phyloP scores from a whole-genome alignment of 2,329 filamentous ascomycete genomes.

The Fusarium acutatum region DNA sequence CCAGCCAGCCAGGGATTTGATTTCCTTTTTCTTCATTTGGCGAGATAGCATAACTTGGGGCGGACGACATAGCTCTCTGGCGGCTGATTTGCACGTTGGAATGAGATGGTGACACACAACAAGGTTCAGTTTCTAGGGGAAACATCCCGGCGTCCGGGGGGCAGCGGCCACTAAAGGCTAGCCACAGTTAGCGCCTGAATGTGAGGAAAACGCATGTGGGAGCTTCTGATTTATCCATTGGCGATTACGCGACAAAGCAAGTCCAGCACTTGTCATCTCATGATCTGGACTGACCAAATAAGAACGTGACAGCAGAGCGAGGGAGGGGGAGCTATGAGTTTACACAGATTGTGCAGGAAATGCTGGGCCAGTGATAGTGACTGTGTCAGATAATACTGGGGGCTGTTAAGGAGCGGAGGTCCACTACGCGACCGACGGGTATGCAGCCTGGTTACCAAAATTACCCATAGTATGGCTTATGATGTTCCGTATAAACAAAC shows the following conservation, averaged over 20 bases:
- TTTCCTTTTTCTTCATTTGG: conserved; percentile 19
- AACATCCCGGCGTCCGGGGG: conserved; percentile 20
- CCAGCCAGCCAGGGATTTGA: conserved; percentile 18
- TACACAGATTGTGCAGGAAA: neutral
- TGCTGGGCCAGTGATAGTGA: conserved; percentile 13
- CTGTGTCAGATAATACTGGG: conserved; percentile 11
- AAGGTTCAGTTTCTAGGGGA: conserved; percentile 22
- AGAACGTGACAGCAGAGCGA: conserved; percentile 24
- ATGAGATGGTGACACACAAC: neutral
- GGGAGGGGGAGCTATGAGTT: conserved; percentile 10
- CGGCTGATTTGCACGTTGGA: conserved; percentile 16
- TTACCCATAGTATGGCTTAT: neutral
- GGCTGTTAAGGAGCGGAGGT: conserved; percentile 7
- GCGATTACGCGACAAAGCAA: neutral
- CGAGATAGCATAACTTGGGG: neutral
- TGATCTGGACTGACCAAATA: conserved; percentile 11
- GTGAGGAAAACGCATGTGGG: conserved; percentile 1
- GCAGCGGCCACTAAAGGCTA: conserved; percentile 30
- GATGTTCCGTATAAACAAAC: neutral
- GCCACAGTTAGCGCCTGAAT: conserved; percentile 25
- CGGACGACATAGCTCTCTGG: conserved; percentile 3
- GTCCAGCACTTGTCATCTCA: conserved; percentile 5
- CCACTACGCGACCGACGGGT: conserved; percentile 1
- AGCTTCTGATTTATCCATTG: conserved; percentile 25
- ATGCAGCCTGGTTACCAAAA: neutral